These are phyloP conservation scores for Chalaropsis ovoidea DNA, from an alignment of 2,329 filamentous ascomycete genomes.

Conservation along the genomic window DNA sequence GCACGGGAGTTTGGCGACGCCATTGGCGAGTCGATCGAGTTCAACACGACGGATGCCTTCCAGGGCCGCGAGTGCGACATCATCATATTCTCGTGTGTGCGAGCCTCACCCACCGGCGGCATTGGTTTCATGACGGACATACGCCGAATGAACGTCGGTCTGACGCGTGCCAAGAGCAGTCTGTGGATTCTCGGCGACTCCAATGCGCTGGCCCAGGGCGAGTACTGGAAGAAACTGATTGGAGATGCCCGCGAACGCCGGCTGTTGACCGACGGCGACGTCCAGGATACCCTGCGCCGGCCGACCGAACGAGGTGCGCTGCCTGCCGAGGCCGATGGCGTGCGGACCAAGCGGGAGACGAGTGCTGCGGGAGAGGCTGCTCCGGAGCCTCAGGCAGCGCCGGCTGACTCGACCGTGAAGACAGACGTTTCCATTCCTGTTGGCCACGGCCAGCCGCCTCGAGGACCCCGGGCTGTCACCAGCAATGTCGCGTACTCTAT, in stretches of 20 bases:
- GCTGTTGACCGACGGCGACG: constrained; percentile 61
- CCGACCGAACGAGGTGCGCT: constrained; percentile 35
- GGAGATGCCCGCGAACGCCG: constrained; percentile 66
- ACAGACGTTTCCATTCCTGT: constrained; percentile 17
- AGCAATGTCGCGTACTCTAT: constrained; percentile 20
- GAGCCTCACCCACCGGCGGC: constrained; percentile 81
- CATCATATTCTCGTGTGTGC: constrained; percentile 97
- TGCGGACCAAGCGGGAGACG: neutral
- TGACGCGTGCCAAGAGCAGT: constrained; percentile 92
- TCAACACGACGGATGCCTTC: constrained; percentile 98
- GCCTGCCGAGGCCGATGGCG: constrained; percentile 26
- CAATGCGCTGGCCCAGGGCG: constrained; percentile 69
- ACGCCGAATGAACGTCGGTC: constrained; percentile 96
- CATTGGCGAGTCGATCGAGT: constrained; percentile 75
- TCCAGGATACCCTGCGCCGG: constrained; percentile 41
- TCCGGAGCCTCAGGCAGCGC: neutral
- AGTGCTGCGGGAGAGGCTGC: neutral
- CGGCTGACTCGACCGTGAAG: neutral
- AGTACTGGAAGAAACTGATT: constrained; percentile 84
- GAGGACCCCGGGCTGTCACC: neutral
- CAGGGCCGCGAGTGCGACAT: constrained; percentile 94
- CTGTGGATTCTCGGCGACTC: constrained; percentile 95
- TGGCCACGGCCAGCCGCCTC: constrained; percentile 16
- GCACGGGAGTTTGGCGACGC: constrained; percentile 57
- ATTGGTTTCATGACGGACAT: constrained; percentile 99